Base-by-base conservation (phyloP, 1,284 basidiomycete genomes). In the Ganoderma leucocontextum region DNA sequence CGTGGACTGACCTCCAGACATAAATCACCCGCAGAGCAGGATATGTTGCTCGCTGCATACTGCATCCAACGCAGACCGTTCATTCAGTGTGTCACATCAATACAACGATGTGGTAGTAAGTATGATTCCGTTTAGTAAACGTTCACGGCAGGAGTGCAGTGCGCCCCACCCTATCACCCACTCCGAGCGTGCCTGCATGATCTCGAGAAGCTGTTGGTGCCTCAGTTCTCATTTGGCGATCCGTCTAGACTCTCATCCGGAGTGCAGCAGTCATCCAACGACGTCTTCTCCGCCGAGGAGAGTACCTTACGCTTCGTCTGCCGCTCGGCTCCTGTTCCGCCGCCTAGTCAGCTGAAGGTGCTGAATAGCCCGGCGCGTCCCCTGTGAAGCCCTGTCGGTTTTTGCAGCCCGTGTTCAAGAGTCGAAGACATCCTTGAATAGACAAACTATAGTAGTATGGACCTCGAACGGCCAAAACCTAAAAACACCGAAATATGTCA, bases 201-300 rank as follows among this genome's bases (percentile, higher is more conserved):
- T 22, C 55, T n/a, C 55, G 35, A 58, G 55, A 58, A 58, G 55
- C 19, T 38, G 35, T 58, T 35, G 35, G 55, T 58, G 35, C 55
- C 55, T 63, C 25, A 13, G 36, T 55, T 58, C 55, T 44, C 17
- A n/a, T 60, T 35, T 33, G 41, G 36, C 22, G 63, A 49, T 47
- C 42, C 57, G 63, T 38, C 57, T 22, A 59, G 41, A 44, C 57
- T 19, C 47, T 42, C 57, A 17, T 2, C 55, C 55, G 57, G 36
- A 59, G 55, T 41, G 9, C 41, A 39, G 12, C 38, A 55, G 49
- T 44, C 35, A 52, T 49, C 49, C 36, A 29, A 41, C 29, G 33
- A 39, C 52, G 13, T 55, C n/a, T 41, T 52, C 49, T 4, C 49
- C 47, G 36, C 35, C 62, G 22, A 38, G 13, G 9, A 38, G 19